Percentiles rank a stretch among this genome's conserved stretches.
These are phyloP conservation scores for Corynascus novoguineensis DNA, from an alignment of 495 filamentous ascomycete species.

Conservation along the genomic window DNA sequence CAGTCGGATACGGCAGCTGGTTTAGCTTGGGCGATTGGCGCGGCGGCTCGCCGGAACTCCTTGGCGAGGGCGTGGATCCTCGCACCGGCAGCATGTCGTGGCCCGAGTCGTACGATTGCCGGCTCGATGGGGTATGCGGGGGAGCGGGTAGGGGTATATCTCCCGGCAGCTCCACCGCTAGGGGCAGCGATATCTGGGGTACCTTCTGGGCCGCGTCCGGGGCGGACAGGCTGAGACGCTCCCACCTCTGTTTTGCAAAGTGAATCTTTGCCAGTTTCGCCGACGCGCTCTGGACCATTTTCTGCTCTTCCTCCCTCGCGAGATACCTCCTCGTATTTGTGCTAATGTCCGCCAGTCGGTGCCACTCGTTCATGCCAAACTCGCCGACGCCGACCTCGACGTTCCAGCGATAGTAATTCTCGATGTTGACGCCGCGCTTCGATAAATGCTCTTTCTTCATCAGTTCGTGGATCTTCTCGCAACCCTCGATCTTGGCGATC, in stretches of 20 bases:
- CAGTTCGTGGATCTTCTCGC: constrained; percentile 80
- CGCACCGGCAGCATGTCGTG: constrained; percentile 37
- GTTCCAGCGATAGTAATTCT: constrained; percentile 96
- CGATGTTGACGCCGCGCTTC: constrained; percentile 71
- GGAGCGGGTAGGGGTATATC: constrained; percentile 36
- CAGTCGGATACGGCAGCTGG: constrained; percentile 32
- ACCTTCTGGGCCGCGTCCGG: constrained; percentile 31
- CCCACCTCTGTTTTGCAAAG: constrained; percentile 49
- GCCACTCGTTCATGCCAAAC: constrained; percentile 99
- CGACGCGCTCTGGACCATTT: constrained; percentile 67
- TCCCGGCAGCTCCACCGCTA: constrained; percentile 46
- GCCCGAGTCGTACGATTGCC: constrained; percentile 46
- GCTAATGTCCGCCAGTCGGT: constrained; percentile 84
- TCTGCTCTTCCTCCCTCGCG: constrained; percentile 62
- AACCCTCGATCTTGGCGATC: constrained; percentile 88
- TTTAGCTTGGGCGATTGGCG: constrained; percentile 30
- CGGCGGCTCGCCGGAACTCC: constrained; percentile 39
- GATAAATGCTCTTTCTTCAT: constrained; percentile 73
- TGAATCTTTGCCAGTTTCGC: constrained; percentile 82
- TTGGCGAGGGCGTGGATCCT: constrained; percentile 35
- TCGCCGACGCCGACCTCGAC: constrained; percentile 96
- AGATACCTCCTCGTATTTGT: constrained; percentile 85
- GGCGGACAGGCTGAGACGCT: constrained; percentile 25
- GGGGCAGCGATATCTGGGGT: constrained; percentile 34
- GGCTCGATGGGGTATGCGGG: constrained; percentile 31